Base-by-base conservation (phyloP, 257 asterid species). In the Thymus quinquecostatus region DNA sequence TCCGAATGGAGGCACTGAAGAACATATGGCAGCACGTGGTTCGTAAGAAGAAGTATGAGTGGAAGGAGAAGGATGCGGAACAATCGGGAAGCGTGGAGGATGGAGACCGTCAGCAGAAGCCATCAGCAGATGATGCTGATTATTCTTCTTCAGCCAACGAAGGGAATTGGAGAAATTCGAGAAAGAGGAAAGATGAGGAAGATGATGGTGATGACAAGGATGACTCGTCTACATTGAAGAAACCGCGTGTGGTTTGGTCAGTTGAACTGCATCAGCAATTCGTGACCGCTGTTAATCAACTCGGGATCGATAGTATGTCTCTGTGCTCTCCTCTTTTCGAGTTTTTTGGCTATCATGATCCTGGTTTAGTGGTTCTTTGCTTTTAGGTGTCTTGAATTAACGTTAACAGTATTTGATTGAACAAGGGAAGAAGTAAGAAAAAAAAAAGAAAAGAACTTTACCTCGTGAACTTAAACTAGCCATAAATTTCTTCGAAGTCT, bases 1-100 rank as follows among this genome's bases (percentile, higher is more conserved):
- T 93, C 50, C 86, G 98, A 0, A 91, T 93, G 68, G 98, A 93
- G 84, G 97, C 92, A 0, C 62, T 93, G 73, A 90, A 87, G 86
- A 92, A 92, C 79, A 85, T 92, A 80, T 92, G 98, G 98, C 98
- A 92, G 81, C 98, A 92, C 1, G 96, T 92, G 13, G 86, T 90
- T 78, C 92, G 97, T 34, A 90, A 88, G 70, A 88, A 60, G 91
- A 92, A 86, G 85, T 76, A 88, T 1, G 98, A 78, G 67, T 72
- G 81, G 85, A 86, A 80, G 78, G 96, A 87, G 5, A 89, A 79
- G 78, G 95, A 90, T 56, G 41, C 61, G 44, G 94, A 87, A 67
- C 96, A 85, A 51, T 80, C 92, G 0, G 96, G 88, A 55, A 89
- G 96, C 40, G 84, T 83, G 54, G 98, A 87, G 58, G 97, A 89